Conservation (phyloP, 164 flowering plant genomes). For the Tinospora cordifolia region DNA sequence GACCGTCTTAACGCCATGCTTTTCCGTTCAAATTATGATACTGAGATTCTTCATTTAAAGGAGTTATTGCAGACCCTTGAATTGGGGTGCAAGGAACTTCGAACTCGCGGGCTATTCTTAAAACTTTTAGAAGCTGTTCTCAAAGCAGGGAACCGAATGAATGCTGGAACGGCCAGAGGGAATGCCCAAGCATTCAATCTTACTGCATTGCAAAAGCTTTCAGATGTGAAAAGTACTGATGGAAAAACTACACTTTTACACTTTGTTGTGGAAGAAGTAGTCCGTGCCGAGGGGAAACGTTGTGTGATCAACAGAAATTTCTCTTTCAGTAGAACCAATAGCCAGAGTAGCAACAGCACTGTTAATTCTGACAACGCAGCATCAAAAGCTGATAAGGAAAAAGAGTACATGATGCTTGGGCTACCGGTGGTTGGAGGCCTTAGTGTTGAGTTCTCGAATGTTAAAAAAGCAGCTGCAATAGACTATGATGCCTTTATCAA, state of each 20-base stretch:
- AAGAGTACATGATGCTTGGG: slow-evolving; percentile 49
- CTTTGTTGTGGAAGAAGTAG: slow-evolving; percentile 77
- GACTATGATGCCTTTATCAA: slow-evolving; percentile 37
- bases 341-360: slow-evolving; percentile 9
- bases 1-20: slow-evolving; percentile 48
- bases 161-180: slow-evolving; percentile 83
- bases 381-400: slow-evolving; percentile 37
- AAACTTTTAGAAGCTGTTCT: slow-evolving; percentile 81
- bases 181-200: slow-evolving; percentile 77
- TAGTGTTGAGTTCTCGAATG: slow-evolving; percentile 51
- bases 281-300: slow-evolving; percentile 61
- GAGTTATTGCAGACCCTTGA: slow-evolving; percentile 48
- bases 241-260: slow-evolving; percentile 75
- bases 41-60: slow-evolving; percentile 46
- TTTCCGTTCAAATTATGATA: slow-evolving; percentile 41
- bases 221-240: slow-evolving; percentile 70
- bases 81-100: slow-evolving; percentile 58
- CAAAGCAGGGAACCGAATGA: slow-evolving; percentile 79
- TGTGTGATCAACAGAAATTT: slow-evolving; percentile 37
- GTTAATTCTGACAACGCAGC: slow-evolving; percentile 9
- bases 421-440: slow-evolving; percentile 53
- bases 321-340: slow-evolving; percentile 22
- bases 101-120: slow-evolving; percentile 57
- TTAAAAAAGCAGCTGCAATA: slow-evolving; percentile 57
- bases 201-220: slow-evolving; percentile 51